These are phyloP conservation scores for Crithidia bombi DNA, from an alignment of 208 protist genomes.

Conservation along the genomic window DNA sequence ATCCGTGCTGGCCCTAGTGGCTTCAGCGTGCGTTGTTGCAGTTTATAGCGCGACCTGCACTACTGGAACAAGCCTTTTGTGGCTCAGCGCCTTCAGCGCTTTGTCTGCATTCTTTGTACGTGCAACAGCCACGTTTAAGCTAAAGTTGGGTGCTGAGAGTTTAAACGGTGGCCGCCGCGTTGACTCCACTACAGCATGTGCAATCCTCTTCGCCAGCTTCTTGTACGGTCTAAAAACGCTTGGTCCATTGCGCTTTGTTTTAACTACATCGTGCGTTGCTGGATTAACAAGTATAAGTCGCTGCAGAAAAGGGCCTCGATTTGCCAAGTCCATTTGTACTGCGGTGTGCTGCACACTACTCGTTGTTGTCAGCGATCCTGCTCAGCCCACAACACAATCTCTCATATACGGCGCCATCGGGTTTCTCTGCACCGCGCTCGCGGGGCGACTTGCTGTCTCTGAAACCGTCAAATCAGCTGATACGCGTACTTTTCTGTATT, in stretches of 20 bases:
- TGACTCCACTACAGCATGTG: slow-evolving; percentile 11
- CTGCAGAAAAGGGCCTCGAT: slow-evolving; percentile 7
- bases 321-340: slow-evolving; percentile 13
- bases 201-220: slow-evolving; percentile 17
- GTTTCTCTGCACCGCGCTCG: slow-evolving; percentile 6
- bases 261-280: slow-evolving; percentile 8
- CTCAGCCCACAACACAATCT: background rate
- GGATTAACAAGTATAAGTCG: slow-evolving; percentile 9
- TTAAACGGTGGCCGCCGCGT: slow-evolving; percentile 8
- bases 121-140: background rate
- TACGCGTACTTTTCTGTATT: slow-evolving; percentile 13
- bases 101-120: slow-evolving; percentile 19
- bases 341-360: background rate
- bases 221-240: slow-evolving; percentile 25
- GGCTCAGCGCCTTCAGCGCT: slow-evolving; percentile 27
- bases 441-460: slow-evolving; percentile 13
- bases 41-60: slow-evolving; percentile 9
- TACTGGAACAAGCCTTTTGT: slow-evolving; percentile 21
- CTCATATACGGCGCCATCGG: slow-evolving; percentile 6
- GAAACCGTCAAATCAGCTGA: slow-evolving; percentile 13
- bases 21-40: slow-evolving; percentile 19
- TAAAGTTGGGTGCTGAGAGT: background rate
- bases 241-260: slow-evolving; percentile 22
- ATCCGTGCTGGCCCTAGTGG: slow-evolving; percentile 5
- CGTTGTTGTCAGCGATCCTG: slow-evolving; percentile 13